Percentiles rank a stretch among this genome's conserved stretches.
Evolutionary conservation across 139 green algal species (phyloP).

Genomic region (Bryopsis sp.): DNA sequence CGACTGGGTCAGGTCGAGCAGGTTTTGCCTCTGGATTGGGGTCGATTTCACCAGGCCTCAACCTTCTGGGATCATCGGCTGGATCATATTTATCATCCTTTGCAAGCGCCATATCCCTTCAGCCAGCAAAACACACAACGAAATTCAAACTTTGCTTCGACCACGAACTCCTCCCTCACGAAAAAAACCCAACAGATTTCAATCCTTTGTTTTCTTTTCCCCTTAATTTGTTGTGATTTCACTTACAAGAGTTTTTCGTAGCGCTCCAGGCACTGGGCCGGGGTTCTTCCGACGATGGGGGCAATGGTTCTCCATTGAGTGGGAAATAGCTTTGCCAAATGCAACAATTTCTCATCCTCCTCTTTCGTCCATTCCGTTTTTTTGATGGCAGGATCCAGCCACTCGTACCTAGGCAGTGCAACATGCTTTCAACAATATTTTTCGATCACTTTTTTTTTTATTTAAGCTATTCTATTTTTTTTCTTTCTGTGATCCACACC

Average conservation of each 20-base stretch:
- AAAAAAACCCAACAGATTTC: too few species aligned
- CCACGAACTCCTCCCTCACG: too few species aligned
- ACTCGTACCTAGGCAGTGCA: conserved; percentile 71
- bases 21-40: conserved; percentile 94
- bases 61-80: conserved; percentile 80
- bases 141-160: too few species aligned
- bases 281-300: conserved; percentile 92
- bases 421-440: too few species aligned
- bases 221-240: not conserved
- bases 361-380: conserved; percentile 99
- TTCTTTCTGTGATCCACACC: too few species aligned
- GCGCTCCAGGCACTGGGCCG: conserved; percentile 91
- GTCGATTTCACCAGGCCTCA: conserved; percentile 96
- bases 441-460: too few species aligned
- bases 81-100: conserved; percentile 81
- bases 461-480: too few species aligned
- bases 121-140: too few species aligned
- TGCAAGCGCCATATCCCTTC: conserved; percentile 58
- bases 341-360: conserved; percentile 99
- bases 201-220: too few species aligned
- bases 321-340: conserved; percentile 98
- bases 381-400: conserved; percentile 97
- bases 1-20: conserved; percentile 86
- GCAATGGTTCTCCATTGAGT: conserved; percentile 99
- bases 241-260: conserved; percentile 57